Evolutionary conservation across 371 early-diverging fungal species (phyloP).

Genomic region (Lichtheimia corymbifera): DNA sequence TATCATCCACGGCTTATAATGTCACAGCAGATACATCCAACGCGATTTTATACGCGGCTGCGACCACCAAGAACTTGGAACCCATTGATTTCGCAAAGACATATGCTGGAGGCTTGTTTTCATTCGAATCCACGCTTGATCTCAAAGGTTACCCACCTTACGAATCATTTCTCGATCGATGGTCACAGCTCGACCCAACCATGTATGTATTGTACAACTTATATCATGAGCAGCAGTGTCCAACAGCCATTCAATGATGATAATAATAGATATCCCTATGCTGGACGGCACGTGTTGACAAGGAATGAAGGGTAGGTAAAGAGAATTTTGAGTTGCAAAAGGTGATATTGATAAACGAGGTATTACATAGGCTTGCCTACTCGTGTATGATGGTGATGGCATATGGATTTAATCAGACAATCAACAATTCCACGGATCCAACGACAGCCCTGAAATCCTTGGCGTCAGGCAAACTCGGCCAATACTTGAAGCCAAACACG

Average conservation of each 20-base stretch:
- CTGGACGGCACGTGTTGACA: constrained; percentile 31
- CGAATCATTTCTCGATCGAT: constrained; percentile 46
- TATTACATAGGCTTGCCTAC: constrained; percentile 37
- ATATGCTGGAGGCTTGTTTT: constrained; percentile 48
- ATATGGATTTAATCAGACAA: constrained; percentile 44
- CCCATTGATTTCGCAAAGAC: constrained; percentile 36
- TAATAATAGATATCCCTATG: constrained; percentile 31
- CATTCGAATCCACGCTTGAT: constrained; percentile 30
- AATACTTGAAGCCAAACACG: constrained; percentile 29
- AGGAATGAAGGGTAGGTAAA: constrained; percentile 32
- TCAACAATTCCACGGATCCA: constrained; percentile 30
- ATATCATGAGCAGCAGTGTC: neutral
- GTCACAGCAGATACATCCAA: constrained; percentile 4
- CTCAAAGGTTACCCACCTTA: constrained; percentile 47
- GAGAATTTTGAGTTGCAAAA: neutral
- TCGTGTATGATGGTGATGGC: constrained; percentile 60
- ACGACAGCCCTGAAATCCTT: constrained; percentile 20
- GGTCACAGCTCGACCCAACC: constrained; percentile 44
- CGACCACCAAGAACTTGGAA: constrained; percentile 15
- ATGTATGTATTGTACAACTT: constrained; percentile 45
- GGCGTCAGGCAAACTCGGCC: constrained; percentile 31
- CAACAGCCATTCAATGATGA: neutral
- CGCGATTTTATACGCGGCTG: constrained; percentile 32
- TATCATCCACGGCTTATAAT: too few relatives aligned
- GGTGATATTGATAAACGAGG: neutral